Conservation (phyloP, 768 basidiomycete species). For the Nidularia pulvinata region DNA sequence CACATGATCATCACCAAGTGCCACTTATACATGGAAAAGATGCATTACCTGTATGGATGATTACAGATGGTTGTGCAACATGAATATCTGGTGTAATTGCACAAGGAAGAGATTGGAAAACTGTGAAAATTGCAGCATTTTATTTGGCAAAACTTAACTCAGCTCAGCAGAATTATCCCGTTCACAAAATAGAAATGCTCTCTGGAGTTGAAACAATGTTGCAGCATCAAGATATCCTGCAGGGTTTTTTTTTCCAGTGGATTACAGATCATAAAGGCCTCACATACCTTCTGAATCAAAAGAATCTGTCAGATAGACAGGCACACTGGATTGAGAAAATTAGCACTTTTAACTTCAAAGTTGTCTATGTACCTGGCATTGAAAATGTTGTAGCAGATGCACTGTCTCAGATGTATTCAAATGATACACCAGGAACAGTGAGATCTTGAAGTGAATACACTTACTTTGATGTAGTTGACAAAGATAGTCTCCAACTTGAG, state of each 20-base stretch:
- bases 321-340: slow-evolving; percentile 30
- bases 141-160: slow-evolving; percentile 22
- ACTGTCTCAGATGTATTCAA: slow-evolving; percentile 19
- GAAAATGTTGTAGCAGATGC: slow-evolving; percentile 23
- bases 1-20: slow-evolving; percentile 7
- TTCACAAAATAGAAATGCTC: slow-evolving; percentile 29
- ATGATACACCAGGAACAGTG: slow-evolving; percentile 6
- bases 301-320: slow-evolving; percentile 25
- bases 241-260: slow-evolving; percentile 19
- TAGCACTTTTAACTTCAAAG: slow-evolving; percentile 8
- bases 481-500: background rate
- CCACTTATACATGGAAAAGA: slow-evolving; percentile 10
- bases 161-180: slow-evolving; percentile 28
- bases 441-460: slow-evolving; percentile 9
- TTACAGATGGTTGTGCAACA: slow-evolving; percentile 20
- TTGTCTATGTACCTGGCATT: slow-evolving; percentile 8
- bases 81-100: slow-evolving; percentile 16
- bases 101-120: slow-evolving; percentile 19
- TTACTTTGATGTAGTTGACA: slow-evolving; percentile 4
- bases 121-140: slow-evolving; percentile 23
- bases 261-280: slow-evolving; percentile 25
- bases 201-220: slow-evolving; percentile 24
- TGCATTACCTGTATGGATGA: slow-evolving; percentile 17
- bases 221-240: slow-evolving; percentile 12
- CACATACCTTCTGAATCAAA: slow-evolving; percentile 19